Percentiles rank a stretch among this genome's conserved stretches.
Evolutionary conservation across 306 rosid genomes (phyloP).

Genomic region (Acacia acuminata): DNA sequence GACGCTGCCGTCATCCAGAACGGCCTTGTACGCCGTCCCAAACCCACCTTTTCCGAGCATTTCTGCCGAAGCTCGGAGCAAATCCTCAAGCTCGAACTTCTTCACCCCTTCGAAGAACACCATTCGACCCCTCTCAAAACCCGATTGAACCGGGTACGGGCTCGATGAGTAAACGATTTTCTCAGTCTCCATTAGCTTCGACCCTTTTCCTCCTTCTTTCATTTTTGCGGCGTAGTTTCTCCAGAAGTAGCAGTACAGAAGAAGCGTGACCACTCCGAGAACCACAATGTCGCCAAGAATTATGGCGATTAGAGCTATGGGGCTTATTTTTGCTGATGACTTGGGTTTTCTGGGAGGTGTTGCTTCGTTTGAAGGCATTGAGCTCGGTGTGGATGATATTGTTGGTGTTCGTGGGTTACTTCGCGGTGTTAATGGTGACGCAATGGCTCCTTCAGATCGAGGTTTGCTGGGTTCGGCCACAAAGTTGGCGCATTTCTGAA

Average conservation of each 20-base stretch:
- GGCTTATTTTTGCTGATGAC: conserved; percentile 42
- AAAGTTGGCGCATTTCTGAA: conserved; percentile 44
- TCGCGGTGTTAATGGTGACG: conserved; percentile 57
- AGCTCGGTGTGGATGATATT: conserved; percentile 57
- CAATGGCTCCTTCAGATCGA: conserved; percentile 64
- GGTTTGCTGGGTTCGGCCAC: conserved; percentile 47
- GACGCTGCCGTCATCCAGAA: conserved; percentile 77
- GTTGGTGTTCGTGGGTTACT: conserved; percentile 17
- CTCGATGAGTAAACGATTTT: conserved; percentile 63
- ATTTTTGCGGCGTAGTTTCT: conserved; percentile 36
- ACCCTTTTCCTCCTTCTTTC: conserved; percentile 42
- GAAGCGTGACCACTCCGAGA: conserved; percentile 54
- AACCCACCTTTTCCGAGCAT: conserved; percentile 89
- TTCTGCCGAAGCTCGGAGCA: conserved; percentile 86
- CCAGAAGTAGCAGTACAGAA: conserved; percentile 79
- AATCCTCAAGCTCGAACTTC: conserved; percentile 78
- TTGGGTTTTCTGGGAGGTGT: conserved; percentile 16
- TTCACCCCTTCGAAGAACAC: conserved; percentile 80
- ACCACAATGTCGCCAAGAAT: conserved; percentile 64
- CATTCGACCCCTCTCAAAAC: conserved; percentile 60
- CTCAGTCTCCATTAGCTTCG: conserved; percentile 57
- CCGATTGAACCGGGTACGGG: conserved; percentile 46
- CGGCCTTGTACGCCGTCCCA: conserved; percentile 87
- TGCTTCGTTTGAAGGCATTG: conserved; percentile 37
- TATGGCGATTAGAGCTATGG: conserved; percentile 57